Conservation (phyloP, 345 rosid species). For the Eucalyptus caleyi region DNA sequence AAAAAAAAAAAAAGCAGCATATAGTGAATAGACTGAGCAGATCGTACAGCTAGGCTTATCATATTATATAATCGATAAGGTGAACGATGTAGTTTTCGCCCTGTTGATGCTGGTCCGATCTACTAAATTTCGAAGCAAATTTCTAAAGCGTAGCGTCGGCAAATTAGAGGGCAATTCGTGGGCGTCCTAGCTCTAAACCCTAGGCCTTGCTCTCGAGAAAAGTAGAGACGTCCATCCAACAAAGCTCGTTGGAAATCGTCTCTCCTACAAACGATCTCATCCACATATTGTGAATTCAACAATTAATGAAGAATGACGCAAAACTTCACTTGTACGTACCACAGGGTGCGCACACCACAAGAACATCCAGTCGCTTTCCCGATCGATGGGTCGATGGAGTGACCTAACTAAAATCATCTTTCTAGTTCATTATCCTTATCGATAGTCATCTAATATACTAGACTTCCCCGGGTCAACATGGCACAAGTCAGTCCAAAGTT, state of each 20-base stretch:
- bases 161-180: not conserved
- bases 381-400: not conserved
- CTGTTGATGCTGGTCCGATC: not conserved
- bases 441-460: not conserved
- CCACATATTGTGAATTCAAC: not conserved
- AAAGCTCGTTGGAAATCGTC: not conserved
- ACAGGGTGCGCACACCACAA: not conserved
- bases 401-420: not conserved
- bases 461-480: not conserved
- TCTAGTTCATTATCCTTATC: not conserved
- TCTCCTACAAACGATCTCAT: not conserved
- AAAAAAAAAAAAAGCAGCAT: not conserved
- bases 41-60: not conserved
- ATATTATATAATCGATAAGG: not conserved
- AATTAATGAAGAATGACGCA: not conserved
- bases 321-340: not conserved
- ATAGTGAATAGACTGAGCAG: not conserved
- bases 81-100: not conserved
- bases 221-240: not conserved
- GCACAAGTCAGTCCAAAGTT: not conserved
- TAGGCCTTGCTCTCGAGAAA: not conserved
- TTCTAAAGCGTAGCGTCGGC: not conserved
- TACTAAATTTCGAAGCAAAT: not conserved
- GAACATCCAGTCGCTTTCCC: not conserved
- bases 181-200: not conserved